Base-by-base conservation (phyloP, 805 yeast species). In the Wickerhamiella occidentalis region DNA sequence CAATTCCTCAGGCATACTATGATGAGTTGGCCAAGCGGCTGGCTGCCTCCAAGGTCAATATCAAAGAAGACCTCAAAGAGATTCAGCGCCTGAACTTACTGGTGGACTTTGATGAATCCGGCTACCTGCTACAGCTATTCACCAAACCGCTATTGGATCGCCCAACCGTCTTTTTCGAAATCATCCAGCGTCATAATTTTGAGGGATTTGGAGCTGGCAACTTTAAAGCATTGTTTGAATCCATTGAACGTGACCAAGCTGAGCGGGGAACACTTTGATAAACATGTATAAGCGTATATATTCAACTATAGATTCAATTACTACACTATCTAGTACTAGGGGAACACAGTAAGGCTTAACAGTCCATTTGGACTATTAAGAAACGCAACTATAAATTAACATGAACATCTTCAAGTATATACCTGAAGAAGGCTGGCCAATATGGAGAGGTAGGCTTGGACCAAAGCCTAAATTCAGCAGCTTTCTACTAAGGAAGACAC, bases 171-270 rank as follows among this genome's bases (percentile, higher is more conserved):
- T 85, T 85, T 60, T 68, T 85, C 55, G 95, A 85, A 62, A 73
- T 85, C 21, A 85, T 85, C 54, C 92, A 85, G 64, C 73, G 95
- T 52, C 70, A 73, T 56, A 81, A 83, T 58, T 88, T 83, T 61
- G 74, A 80, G 52, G 95, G 95, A 0, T 85, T 85, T 64, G 95
- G 95, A 1, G 86, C 86, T 45, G 95, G 95, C 1, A 85, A 87
- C 53, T 85, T 85, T 68, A 82, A 78, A 61, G 83, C 92, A 0
- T 67, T 86, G 35, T 85, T 83, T 60, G 88, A 85, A 60, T 76
- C 82, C 6, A 78, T 85, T 51, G 95, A 85, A 62, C 71, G 72
- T n/a, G 88, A 84, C 55, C 95, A 85, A 61, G 70, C 62, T 50
- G 59, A 64, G 46, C 74, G 95, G 47, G 94, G 94, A 1, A 85